Base-by-base conservation (phyloP, 2,329 filamentous ascomycete species). In the Penicillium nordicum region DNA sequence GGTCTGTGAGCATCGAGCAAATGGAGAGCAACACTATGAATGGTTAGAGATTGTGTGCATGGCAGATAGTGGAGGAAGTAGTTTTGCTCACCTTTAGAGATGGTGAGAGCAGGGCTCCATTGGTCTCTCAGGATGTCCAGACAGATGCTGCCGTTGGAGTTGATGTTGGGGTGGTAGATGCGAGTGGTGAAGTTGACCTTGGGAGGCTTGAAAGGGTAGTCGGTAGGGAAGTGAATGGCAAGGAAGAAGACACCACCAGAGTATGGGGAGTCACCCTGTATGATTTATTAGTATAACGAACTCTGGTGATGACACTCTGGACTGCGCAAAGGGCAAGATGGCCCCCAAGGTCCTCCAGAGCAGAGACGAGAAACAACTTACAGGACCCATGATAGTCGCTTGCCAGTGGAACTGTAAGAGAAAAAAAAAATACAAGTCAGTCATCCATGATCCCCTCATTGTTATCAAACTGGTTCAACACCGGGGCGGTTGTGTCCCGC, bases 151-250 rank as follows among this genome's bases (percentile, higher is more conserved):
- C 94, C 94, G 78, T 97, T 97, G 67, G 91, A 96, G 87, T 99
- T 99, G 91, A 99, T 99, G 82, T 99, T 99, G 72, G 94, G 94
- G 82, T 99, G 94, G 78, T 99, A 99, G 82, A 99, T 97, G 75
- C 93, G 89, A 65, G 94, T 99, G 70, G 92, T 97, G 85, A 99
- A 99, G 88, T 97, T 97, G 80, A 99, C 92, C 86, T 99, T 99
- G 69, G 94, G 94, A 62, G 94, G 94, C 88, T 99, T 99, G 85
- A 99, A 99, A 41, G 94, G 94, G 80, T 99, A 99, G 84, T 99
- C 94, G 84, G 94, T 99, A 67, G 94, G 94, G 84, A 99, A 97
- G 81, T 97, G 92, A 74, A 99, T 99, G 68, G 89, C 88, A 66
- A 99, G 86, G 87, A 99, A 99, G 85, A 99, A 99, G 69, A 99